Base-by-base conservation (phyloP, 768 basidiomycete species). In the Pleurotus citrinopileatus region DNA sequence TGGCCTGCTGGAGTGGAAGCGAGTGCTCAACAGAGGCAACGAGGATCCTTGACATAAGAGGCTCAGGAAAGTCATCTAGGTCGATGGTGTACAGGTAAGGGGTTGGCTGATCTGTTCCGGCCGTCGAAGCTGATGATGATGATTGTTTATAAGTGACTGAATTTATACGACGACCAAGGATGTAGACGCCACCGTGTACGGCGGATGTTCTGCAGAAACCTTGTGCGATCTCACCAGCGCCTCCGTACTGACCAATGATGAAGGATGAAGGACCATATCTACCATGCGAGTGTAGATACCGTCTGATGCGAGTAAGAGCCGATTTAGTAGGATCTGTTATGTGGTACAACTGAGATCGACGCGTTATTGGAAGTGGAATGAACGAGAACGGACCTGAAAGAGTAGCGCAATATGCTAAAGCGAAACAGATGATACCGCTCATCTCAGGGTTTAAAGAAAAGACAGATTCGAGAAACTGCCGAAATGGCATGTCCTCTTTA, bases 171-270 rank as follows among this genome's bases (percentile, higher is more conserved):
- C 81, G 76, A 22, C 85, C 86, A 3, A 92, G 77, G 55, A 92
- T 84, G 63, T 91, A 92, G 9, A 85, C 82, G 0, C 74, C 81
- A 15, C 89, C 87, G 44, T 74, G 75, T 27, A 98, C 95, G 2
- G 96, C 96, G 12, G 92, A 78, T 19, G 89, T 82, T 13, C 94
- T 91, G 64, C 83, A 87, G 62, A 90, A 98, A 2, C 94, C 95
- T 68, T 98, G 96, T 0, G 89, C 81, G 9, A 98, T 84, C 63
- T 98, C 96, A 3, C 96, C 96, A 0, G 87, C 77, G 17, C 94
- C 91, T 15, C 96, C 96, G 65, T 97, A 98, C 60, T 97, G 93
- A 0, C 93, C 93, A n/a, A 98, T 77, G 13, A 98, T 80, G 71
- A 94, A 98, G 1, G 94, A 84, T 69, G 79, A 67, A 2, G 77